Conservation (phyloP, 2,329 filamentous ascomycete species). For the Pestalotiopsis sp. region DNA sequence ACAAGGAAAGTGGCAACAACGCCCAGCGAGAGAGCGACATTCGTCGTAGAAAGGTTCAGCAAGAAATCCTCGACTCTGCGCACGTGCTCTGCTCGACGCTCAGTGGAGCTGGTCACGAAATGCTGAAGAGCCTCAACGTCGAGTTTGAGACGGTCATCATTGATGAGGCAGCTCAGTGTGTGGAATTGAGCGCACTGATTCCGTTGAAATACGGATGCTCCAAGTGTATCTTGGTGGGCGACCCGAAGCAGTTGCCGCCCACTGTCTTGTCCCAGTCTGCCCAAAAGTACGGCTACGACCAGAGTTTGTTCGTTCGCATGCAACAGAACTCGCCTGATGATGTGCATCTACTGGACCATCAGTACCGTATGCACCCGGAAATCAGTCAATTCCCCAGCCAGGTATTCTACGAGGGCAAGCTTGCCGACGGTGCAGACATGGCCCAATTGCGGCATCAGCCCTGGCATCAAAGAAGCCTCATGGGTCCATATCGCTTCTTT, state of each 20-base stretch:
- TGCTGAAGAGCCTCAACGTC: slow-evolving; percentile 91
- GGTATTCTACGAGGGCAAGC: slow-evolving; percentile 87
- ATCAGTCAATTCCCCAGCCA: slow-evolving; percentile 89
- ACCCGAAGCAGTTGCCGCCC: slow-evolving; percentile 94
- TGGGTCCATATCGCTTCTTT: slow-evolving; percentile 95
- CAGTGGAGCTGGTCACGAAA: slow-evolving; percentile 93
- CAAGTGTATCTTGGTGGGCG: slow-evolving; percentile 95
- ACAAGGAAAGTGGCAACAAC: slow-evolving; percentile 82
- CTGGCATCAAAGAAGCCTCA: slow-evolving; percentile 81
- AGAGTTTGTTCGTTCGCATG: slow-evolving; percentile 98
- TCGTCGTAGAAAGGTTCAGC: slow-evolving; percentile 79
- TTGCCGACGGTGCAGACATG: slow-evolving; percentile 87
- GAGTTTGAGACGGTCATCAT: slow-evolving; percentile 99
- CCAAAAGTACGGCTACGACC: slow-evolving; percentile 90
- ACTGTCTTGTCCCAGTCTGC: slow-evolving; percentile 95
- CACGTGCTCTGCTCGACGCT: slow-evolving; percentile 95
- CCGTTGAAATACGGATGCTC: slow-evolving; percentile 96
- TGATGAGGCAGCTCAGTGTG: slow-evolving; percentile 96
- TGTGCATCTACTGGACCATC: slow-evolving; percentile 92
- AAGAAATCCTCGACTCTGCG: slow-evolving; percentile 85
- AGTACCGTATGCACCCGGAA: slow-evolving; percentile 98
- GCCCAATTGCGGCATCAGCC: slow-evolving; percentile 70
- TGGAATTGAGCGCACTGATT: slow-evolving; percentile 94
- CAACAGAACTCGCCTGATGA: slow-evolving; percentile 86
- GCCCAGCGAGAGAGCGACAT: slow-evolving; percentile 83